phyloP scores from a whole-genome alignment of 148 eudicot species.

The Polygonum aviculare region DNA sequence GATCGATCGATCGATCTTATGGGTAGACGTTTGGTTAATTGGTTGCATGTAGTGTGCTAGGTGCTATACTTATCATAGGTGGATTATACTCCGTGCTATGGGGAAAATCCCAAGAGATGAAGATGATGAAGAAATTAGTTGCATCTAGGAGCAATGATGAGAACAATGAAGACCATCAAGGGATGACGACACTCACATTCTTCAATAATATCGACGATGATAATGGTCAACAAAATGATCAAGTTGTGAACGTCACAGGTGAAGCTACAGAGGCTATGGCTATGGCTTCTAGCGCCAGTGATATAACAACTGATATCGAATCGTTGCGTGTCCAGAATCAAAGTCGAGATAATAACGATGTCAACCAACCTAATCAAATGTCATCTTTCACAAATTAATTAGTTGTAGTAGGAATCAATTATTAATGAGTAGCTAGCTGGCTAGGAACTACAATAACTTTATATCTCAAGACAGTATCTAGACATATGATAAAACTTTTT shows the following conservation, averaged over 20 bases:
- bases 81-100: slow-evolving; percentile 53
- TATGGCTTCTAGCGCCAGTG: background rate
- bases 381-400: no score
- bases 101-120: slow-evolving; percentile 43
- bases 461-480: no score
- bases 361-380: background rate
- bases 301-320: background rate
- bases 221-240: background rate
- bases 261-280: background rate
- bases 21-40: background rate
- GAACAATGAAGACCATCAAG: background rate
- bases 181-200: background rate
- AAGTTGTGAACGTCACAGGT: background rate
- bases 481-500: no score
- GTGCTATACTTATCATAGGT: slow-evolving; percentile 33
- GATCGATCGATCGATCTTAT: background rate
- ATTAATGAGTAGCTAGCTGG: no score
- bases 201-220: background rate
- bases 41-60: slow-evolving; percentile 27
- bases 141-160: background rate
- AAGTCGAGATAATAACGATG: background rate
- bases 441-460: no score
- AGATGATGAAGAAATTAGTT: background rate
- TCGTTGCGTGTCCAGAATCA: background rate
- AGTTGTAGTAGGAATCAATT: no score